These are phyloP conservation scores for Trapa incisa DNA, from an alignment of 345 rosid species.

Conservation along the genomic window DNA sequence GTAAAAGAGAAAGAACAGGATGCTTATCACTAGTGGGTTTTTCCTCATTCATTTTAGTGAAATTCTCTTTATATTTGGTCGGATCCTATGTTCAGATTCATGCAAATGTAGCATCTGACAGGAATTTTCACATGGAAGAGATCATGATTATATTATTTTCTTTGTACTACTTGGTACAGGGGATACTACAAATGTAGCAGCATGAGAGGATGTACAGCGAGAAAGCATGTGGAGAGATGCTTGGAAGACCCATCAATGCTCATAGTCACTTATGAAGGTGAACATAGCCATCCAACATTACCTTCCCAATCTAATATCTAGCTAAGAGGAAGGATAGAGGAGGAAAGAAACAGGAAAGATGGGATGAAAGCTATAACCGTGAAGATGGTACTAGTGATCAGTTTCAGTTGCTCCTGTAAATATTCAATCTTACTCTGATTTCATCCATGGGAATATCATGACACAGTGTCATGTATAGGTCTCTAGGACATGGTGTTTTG, in stretches of 20 bases:
- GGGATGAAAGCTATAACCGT: not conserved
- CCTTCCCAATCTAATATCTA: conserved; percentile 59
- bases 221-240: conserved; percentile 97
- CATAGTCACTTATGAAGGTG: conserved; percentile 88
- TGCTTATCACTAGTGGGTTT: not conserved
- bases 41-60: not conserved
- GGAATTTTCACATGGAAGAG: not conserved
- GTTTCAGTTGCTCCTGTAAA: conserved; percentile 41
- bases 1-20: not conserved
- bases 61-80: not conserved
- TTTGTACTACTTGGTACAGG: conserved; percentile 27
- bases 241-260: conserved; percentile 90
- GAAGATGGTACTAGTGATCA: conserved; percentile 2
- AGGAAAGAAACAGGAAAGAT: conserved; percentile 1
- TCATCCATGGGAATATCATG: not conserved
- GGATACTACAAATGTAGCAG: conserved; percentile 98
- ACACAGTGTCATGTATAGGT: not conserved
- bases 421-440: conserved; percentile 17
- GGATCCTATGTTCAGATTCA: not conserved
- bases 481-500: not conserved
- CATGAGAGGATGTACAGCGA: conserved; percentile 96
- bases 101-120: not conserved
- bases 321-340: not conserved
- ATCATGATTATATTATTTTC: too few species aligned
- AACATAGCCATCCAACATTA: conserved; percentile 68